Conservation (phyloP, 768 basidiomycete species). For the Pulveroboletus frians region DNA sequence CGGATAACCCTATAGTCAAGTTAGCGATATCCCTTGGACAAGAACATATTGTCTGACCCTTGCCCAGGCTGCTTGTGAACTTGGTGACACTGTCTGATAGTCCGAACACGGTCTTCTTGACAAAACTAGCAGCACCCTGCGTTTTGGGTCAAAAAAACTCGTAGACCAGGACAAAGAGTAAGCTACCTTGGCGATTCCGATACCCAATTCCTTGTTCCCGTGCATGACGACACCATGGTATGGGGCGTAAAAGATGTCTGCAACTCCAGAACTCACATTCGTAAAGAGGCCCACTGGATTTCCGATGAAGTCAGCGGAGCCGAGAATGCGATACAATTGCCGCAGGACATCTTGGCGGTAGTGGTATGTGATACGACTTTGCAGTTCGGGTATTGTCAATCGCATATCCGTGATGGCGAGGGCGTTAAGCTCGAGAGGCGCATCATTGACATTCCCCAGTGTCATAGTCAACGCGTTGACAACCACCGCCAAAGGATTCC, state of each 20-base stretch:
- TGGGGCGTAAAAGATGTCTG: constrained; percentile 98
- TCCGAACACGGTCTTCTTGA: constrained; percentile 98
- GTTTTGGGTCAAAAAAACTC: constrained; percentile 11
- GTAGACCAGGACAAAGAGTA: not conserved
- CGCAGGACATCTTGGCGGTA: constrained; percentile 91
- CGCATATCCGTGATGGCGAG: constrained; percentile 94
- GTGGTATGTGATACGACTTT: constrained; percentile 81
- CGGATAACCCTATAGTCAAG: constrained; percentile 70
- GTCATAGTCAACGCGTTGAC: constrained; percentile 96
- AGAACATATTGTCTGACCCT: constrained; percentile 48
- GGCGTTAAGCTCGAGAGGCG: constrained; percentile 90
- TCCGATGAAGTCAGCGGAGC: constrained; percentile 96
- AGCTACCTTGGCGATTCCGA: constrained; percentile 85
- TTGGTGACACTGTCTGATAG: constrained; percentile 96
- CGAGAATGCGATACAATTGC: constrained; percentile 92
- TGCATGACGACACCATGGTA: constrained; percentile 96
- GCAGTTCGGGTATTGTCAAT: constrained; percentile 76
- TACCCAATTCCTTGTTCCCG: constrained; percentile 89
- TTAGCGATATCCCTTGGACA: not conserved
- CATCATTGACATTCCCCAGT: constrained; percentile 94
- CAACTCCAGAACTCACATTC: constrained; percentile 95
- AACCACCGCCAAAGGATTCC: constrained; percentile 89
- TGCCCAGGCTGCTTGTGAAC: constrained; percentile 94
- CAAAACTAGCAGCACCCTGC: constrained; percentile 94
- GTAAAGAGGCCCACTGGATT: constrained; percentile 97